These are phyloP conservation scores for Paramecium caudatum DNA, from an alignment of 73 alveolate species.

Conservation along the genomic window DNA sequence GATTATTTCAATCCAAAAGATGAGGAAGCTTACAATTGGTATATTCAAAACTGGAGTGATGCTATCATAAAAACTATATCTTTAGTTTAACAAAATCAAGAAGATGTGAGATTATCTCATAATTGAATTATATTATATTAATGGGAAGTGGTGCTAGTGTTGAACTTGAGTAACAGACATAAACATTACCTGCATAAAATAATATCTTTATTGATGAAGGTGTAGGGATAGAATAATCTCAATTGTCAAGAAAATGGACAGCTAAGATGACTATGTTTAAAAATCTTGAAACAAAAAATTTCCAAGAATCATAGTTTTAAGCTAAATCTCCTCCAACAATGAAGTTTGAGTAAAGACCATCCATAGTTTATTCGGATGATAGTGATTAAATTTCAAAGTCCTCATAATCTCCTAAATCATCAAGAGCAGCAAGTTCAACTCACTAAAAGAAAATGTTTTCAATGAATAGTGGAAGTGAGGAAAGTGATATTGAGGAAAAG, in stretches of 20 bases:
- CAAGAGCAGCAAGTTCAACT: neutral
- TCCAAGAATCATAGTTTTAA: neutral
- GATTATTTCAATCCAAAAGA: conserved; percentile 42
- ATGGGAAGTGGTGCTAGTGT: conserved; percentile 45
- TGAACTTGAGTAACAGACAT: neutral
- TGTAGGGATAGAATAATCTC: conserved; percentile 18
- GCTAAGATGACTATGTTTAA: conserved; percentile 34
- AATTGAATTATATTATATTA: neutral
- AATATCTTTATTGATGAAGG: conserved; percentile 42
- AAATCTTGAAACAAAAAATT: conserved; percentile 12
- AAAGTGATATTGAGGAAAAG: conserved; percentile 64
- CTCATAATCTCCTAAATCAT: neutral
- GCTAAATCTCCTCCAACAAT: conserved; percentile 16
- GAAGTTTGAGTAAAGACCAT: conserved; percentile 6
- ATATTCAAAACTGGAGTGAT: conserved; percentile 61
- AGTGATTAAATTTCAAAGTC: conserved; percentile 24
- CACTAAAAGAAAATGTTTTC: conserved; percentile 10
- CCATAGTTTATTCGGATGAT: conserved; percentile 20
- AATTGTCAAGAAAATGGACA: conserved; percentile 52
- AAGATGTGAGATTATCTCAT: neutral
- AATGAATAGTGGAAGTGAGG: neutral
- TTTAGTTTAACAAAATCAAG: neutral
- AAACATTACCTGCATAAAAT: neutral
- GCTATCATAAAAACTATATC: conserved; percentile 7
- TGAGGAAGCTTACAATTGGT: conserved; percentile 58